phyloP scores from a whole-genome alignment of 352 stramenopile species.

The Pythium grandisporangium region DNA sequence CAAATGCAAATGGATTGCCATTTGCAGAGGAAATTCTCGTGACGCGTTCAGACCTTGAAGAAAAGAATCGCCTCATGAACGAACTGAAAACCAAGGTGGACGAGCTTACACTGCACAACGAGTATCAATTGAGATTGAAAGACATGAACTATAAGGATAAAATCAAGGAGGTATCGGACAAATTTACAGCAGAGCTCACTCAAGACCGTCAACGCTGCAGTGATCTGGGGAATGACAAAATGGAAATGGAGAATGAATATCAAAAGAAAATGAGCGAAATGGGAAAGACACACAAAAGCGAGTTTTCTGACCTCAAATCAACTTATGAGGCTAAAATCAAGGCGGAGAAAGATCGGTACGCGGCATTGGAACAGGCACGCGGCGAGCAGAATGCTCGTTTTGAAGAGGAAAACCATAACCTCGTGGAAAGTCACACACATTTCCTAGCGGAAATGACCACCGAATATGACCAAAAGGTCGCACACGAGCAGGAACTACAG shows the following conservation, averaged over 20 bases:
- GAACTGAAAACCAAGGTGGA: conserved; percentile 94
- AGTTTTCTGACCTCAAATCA: conserved; percentile 87
- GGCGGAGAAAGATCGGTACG: conserved; percentile 84
- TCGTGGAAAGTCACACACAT: conserved; percentile 72
- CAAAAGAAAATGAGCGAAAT: conserved; percentile 89
- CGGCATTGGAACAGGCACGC: conserved; percentile 67
- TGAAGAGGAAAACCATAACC: conserved; percentile 67
- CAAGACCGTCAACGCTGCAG: conserved; percentile 88
- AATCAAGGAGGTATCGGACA: conserved; percentile 93
- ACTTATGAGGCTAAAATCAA: conserved; percentile 90
- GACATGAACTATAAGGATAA: conserved; percentile 96
- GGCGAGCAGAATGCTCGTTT: conserved; percentile 62
- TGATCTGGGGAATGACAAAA: conserved; percentile 86
- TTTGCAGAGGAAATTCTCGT: conserved; percentile 92
- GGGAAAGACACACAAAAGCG: conserved; percentile 79
- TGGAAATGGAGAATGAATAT: conserved; percentile 87
- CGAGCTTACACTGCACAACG: conserved; percentile 90
- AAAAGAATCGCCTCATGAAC: conserved; percentile 88
- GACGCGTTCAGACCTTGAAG: conserved; percentile 90
- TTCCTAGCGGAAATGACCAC: conserved; percentile 90
- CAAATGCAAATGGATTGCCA: conserved; percentile 50
- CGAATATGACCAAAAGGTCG: conserved; percentile 88
- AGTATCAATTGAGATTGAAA: conserved; percentile 93
- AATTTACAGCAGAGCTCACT: conserved; percentile 91
- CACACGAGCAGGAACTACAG: conserved; percentile 76